Base-by-base conservation (phyloP, 805 yeast species). In the Yamadazyma kitorensis region DNA sequence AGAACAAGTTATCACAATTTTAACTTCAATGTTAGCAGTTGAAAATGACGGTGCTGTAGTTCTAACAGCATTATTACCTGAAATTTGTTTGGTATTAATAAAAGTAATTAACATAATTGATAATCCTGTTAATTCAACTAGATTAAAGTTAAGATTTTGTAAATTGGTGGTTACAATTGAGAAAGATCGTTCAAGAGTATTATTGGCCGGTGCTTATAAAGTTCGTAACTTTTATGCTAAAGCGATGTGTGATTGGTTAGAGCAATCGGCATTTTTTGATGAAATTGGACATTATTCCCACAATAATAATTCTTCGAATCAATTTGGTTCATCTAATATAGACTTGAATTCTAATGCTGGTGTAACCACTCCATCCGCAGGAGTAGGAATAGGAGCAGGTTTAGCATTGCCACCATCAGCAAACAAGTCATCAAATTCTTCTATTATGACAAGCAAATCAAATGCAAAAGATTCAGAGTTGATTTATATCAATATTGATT, bases 241-340 rank as follows among this genome's bases (percentile, higher is more conserved):
- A 39, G 46, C 59, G 3, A 62, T 64, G 1, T 64, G 70, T 17
- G 74, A 65, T 24, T 78, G 83, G 83, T 64, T 78, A 39, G 78
- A 74, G 34, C 56, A 61, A 24, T 69, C 82, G 1, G 68, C 75
- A 4, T 62, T 69, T 15, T 59, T 52, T 28, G 70, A 68, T 16
- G 48, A 44, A 28, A 6, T 26, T 3, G 34, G 35, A 5, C 32
- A 27, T 13, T 14, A 15, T 10, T 10, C 16, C 16, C 13, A 9
- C n/a, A n/a, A n/a, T n/a, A n/a, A n/a, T n/a, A n/a, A n/a, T n/a
- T n/a, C n/a, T n/a, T n/a, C n/a, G n/a, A n/a, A n/a, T n/a, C n/a
- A n/a, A n/a, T n/a, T n/a, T n/a, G n/a, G n/a, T n/a, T n/a, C n/a
- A n/a, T n/a, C n/a, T n/a, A n/a, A n/a, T n/a, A n/a, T n/a, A n/a